Conservation (phyloP, 73 alveolate species). For the Paramecium tetraurelia region DNA sequence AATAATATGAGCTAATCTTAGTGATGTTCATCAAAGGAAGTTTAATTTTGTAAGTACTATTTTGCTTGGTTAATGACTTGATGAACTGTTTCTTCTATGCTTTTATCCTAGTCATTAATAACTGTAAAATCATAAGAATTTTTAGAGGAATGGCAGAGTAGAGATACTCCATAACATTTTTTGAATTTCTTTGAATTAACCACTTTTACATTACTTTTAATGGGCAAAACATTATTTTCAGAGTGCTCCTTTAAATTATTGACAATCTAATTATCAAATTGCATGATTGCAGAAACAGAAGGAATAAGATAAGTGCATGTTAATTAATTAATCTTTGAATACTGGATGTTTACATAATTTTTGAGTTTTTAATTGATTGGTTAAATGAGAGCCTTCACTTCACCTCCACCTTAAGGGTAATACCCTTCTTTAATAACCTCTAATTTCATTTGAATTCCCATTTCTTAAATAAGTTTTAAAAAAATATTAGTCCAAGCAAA, state of each 20-base stretch:
- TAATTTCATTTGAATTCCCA: background rate
- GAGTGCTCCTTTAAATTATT: background rate
- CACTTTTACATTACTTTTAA: background rate
- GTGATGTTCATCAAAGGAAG: background rate
- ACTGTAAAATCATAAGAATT: background rate
- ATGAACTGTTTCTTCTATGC: background rate
- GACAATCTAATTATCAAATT: background rate
- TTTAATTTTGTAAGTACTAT: background rate
- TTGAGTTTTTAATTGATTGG: background rate
- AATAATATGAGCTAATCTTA: background rate
- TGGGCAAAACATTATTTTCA: background rate
- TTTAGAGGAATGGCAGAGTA: background rate
- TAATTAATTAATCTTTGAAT: background rate
- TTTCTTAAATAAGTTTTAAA: background rate
- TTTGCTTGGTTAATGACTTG: background rate
- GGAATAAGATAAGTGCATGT: background rate
- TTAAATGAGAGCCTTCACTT: background rate
- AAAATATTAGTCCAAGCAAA: background rate
- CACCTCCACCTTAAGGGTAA: background rate
- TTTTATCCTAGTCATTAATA: background rate
- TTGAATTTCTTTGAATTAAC: background rate
- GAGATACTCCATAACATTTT: slow-evolving; percentile 3
- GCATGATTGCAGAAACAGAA: background rate
- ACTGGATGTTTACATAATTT: background rate
- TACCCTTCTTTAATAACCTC: background rate